Base-by-base conservation (phyloP, 345 rosid species). In the Chamaenerion angustifolium region DNA sequence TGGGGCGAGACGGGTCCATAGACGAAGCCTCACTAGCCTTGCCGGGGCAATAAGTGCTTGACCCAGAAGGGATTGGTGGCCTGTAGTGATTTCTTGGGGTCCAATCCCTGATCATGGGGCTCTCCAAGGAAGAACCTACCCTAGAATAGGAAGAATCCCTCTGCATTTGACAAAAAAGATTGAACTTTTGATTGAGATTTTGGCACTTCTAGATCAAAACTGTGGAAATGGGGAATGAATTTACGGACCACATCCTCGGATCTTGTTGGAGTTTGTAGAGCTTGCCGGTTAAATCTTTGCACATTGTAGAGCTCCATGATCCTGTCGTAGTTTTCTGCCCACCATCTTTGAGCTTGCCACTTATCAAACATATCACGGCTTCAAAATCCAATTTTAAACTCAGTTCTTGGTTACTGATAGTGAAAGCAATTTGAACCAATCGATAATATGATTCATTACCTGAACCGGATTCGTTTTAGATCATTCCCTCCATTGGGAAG, bases 291-390 rank as follows among this genome's bases (percentile, higher is more conserved):
- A 58, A 92, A 92, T 77, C 82, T 87, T 52, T 87, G 98, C 40
- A 92, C 98, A 67, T 92, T 87, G 60, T 92, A 92, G 43, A 92
- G 93, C 74, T 87, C 98, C 81, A 84, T 86, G 68, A 92, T 84
- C 57, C 93, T 71, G 43, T 92, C 98, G 4, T 75, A 92, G 46
- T 92, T 92, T 75, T 92, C 96, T 13, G 82, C 94, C 98, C 98
- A 92, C 98, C 98, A 92, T 45, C 82, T 58, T 71, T 92, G 98
- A 0, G 98, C 98, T 72, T 92, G 93, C 93, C 89, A 92, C 59
- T 92, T 92, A 56, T 92, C 71, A 23, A 92, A 92, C 88, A 87
- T 83, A 65, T 92, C 98, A 0, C 98, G 93, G 76, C 98, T 89
- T 69, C 71, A 62, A 59, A 63, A 52, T 43, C 57, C 54, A 55